A percentile compares a stretch with the other conserved stretches of the same genome.
phyloP scores from a whole-genome alignment of 2,329 filamentous ascomycete genomes.

The Sordariomycetes sp. region DNA sequence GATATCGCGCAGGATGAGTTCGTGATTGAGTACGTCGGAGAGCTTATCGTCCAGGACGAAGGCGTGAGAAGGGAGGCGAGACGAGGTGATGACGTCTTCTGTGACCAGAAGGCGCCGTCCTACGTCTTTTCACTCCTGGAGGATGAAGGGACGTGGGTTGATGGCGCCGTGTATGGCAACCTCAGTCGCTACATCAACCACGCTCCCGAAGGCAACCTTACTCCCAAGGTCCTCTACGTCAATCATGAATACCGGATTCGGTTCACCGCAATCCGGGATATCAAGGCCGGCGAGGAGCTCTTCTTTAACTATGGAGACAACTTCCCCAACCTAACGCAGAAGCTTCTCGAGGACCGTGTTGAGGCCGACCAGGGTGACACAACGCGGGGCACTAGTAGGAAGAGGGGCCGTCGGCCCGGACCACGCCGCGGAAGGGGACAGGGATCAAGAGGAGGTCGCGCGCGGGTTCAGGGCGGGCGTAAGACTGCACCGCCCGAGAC shows the following conservation, averaged over 20 bases:
- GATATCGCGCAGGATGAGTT: constrained; percentile 59
- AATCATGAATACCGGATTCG: constrained; percentile 69
- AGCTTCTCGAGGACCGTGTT: constrained; percentile 21
- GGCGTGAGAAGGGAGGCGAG: constrained; percentile 56
- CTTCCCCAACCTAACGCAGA: constrained; percentile 48
- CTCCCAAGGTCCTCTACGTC: constrained; percentile 57
- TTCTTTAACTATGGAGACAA: constrained; percentile 74
- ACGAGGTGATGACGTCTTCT: constrained; percentile 47
- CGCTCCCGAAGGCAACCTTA: constrained; percentile 46
- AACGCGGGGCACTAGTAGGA: background rate
- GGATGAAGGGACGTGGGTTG: constrained; percentile 55
- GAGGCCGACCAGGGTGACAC: background rate
- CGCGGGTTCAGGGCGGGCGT: background rate
- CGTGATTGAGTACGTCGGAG: constrained; percentile 71
- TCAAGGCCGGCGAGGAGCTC: constrained; percentile 63
- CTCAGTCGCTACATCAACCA: constrained; percentile 80
- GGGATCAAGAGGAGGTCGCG: background rate
- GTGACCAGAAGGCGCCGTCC: constrained; percentile 46
- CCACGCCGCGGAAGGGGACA: background rate
- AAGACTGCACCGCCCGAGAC: background rate
- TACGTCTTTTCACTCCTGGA: constrained; percentile 53
- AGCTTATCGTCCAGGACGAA: constrained; percentile 61
- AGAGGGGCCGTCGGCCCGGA: background rate
- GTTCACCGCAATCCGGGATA: constrained; percentile 56
- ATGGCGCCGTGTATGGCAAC: constrained; percentile 68